These are phyloP conservation scores for Penicillium occitanis DNA, from an alignment of 2,329 filamentous ascomycete genomes.

Conservation along the genomic window DNA sequence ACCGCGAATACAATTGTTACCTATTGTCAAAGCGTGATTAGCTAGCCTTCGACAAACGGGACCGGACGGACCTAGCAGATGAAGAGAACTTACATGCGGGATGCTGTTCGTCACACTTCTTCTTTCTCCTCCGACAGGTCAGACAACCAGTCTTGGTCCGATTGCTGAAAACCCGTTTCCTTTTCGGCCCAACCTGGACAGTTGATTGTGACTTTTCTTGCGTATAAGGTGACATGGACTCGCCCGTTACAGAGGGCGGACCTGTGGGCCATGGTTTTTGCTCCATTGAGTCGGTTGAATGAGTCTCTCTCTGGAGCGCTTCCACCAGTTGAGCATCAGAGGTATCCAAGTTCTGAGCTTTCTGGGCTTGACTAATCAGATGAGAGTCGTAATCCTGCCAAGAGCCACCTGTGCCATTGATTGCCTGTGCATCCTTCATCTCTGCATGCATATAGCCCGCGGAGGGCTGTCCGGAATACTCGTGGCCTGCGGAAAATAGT, in stretches of 20 bases:
- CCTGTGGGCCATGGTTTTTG: slow-evolving; percentile 34
- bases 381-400: slow-evolving; percentile 45
- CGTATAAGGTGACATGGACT: slow-evolving; percentile 34
- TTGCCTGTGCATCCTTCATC: slow-evolving; percentile 32
- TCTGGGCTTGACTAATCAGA: slow-evolving; percentile 48
- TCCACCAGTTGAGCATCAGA: slow-evolving; percentile 55
- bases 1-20: slow-evolving; percentile 85
- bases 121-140: slow-evolving; percentile 88
- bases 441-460: slow-evolving; percentile 30
- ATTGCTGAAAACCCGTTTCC: slow-evolving; percentile 73
- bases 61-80: background rate
- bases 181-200: slow-evolving; percentile 44
- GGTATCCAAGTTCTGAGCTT: slow-evolving; percentile 44
- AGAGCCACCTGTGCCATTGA: slow-evolving; percentile 31
- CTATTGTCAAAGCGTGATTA: slow-evolving; percentile 45
- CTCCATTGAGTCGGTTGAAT: slow-evolving; percentile 38
- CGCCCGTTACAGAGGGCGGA: slow-evolving; percentile 38
- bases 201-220: slow-evolving; percentile 37
- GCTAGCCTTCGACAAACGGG: background rate
- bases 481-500: slow-evolving; percentile 24
- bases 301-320: slow-evolving; percentile 52
- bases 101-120: slow-evolving; percentile 95
- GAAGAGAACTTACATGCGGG: slow-evolving; percentile 71
- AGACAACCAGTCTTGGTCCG: slow-evolving; percentile 93
- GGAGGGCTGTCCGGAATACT: slow-evolving; percentile 27